A percentile compares a stretch with the other conserved stretches of the same genome.
Evolutionary conservation across 768 basidiomycete species (phyloP).

Genomic region (Hericium coralloides): DNA sequence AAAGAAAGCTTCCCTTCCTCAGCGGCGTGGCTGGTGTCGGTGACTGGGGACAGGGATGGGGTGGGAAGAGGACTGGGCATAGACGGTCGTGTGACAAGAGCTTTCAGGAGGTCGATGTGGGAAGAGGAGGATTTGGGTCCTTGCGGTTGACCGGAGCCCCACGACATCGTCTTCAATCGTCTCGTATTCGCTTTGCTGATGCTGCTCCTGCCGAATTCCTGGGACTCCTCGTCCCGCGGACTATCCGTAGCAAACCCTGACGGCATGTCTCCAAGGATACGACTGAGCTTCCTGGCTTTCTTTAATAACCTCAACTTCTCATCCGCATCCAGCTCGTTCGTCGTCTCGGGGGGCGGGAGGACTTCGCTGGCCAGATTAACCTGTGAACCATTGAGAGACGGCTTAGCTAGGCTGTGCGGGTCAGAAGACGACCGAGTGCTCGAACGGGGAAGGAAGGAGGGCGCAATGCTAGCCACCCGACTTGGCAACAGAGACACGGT

Average conservation of each 20-base stretch:
- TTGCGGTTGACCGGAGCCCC: conserved; percentile 1
- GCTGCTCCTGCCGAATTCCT: background rate
- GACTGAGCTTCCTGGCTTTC: conserved; percentile 36
- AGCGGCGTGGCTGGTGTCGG: too few relatives aligned
- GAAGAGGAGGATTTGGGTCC: conserved; percentile 9
- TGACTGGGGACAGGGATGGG: background rate
- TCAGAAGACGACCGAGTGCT: background rate
- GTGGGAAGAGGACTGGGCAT: background rate
- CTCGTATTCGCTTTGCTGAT: background rate
- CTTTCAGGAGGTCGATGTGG: background rate
- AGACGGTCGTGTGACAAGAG: background rate
- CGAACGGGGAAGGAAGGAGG: background rate
- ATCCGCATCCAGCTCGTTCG: conserved; percentile 25
- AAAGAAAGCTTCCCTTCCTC: too few relatives aligned
- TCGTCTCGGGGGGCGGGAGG: conserved; percentile 16
- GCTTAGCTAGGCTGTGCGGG: background rate
- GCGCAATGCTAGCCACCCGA: background rate
- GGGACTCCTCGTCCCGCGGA: background rate
- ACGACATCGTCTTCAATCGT: background rate
- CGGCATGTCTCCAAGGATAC: conserved; percentile 31
- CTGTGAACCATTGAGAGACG: background rate
- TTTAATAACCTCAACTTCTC: conserved; percentile 31
- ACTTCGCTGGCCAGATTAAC: background rate
- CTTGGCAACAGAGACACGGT: background rate
- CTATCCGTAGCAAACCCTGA: conserved; percentile 5